These are phyloP conservation scores for Dichomitus squalens DNA, from an alignment of 1,284 basidiomycete species.

Conservation along the genomic window DNA sequence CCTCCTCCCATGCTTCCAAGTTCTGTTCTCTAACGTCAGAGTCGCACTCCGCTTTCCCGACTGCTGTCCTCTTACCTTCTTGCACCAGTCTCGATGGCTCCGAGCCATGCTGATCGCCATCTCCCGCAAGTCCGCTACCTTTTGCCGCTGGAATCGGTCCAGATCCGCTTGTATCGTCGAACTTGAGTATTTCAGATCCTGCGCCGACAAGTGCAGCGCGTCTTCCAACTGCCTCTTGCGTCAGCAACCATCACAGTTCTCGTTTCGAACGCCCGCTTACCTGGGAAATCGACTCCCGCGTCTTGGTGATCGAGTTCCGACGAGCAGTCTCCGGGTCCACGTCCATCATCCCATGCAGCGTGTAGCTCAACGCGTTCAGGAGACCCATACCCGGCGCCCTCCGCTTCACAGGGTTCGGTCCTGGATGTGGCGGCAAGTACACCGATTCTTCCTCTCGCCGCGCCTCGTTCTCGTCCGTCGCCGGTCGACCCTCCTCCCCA, in stretches of 20 bases:
- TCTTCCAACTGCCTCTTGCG: conserved; percentile 75
- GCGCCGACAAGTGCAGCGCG: conserved; percentile 84
- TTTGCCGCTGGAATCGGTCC: conserved; percentile 98
- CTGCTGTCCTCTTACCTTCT: conserved; percentile 62
- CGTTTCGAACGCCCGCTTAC: conserved; percentile 44
- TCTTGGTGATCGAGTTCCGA: conserved; percentile 91
- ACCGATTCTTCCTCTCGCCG: conserved; percentile 36
- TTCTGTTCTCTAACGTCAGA: conserved; percentile 60
- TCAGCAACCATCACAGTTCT: neutral
- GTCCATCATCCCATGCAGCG: conserved; percentile 97
- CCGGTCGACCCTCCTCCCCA: conserved; percentile 29
- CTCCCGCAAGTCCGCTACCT: conserved; percentile 92
- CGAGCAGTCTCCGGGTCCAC: conserved; percentile 96
- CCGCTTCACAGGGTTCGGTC: conserved; percentile 64
- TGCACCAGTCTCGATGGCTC: conserved; percentile 94
- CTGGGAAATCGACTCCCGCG: conserved; percentile 91
- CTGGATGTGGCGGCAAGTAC: conserved; percentile 74
- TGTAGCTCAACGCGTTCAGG: conserved; percentile 91
- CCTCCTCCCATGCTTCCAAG: conserved; percentile 95
- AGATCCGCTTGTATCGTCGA: conserved; percentile 97
- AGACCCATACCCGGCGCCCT: conserved; percentile 83
- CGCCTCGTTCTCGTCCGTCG: conserved; percentile 36
- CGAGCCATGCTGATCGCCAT: conserved; percentile 91
- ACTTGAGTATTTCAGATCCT: conserved; percentile 94
- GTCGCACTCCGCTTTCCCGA: neutral